These are phyloP conservation scores for Chaetomidium leptoderma DNA, from an alignment of 495 filamentous ascomycete species.

Conservation along the genomic window DNA sequence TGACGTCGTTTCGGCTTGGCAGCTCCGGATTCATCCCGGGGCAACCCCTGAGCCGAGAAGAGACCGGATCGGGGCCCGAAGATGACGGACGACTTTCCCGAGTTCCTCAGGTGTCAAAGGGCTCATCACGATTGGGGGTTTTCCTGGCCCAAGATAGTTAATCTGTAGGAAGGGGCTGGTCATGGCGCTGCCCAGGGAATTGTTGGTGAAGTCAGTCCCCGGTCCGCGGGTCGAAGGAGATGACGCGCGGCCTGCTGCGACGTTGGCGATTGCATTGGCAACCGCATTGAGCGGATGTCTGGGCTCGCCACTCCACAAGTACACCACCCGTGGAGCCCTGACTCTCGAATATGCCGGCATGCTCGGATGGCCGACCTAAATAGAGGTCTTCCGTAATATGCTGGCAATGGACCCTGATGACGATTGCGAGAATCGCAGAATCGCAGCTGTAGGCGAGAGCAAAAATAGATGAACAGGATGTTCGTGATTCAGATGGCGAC, in stretches of 20 bases:
- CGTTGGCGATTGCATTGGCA: not conserved
- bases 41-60: not conserved
- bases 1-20: not conserved
- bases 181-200: too few species aligned
- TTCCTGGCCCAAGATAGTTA: too few species aligned
- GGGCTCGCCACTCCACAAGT: not conserved
- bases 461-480: too few species aligned
- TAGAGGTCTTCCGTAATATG: not conserved
- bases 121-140: too few species aligned
- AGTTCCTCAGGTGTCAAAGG: not conserved
- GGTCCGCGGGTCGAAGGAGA: not conserved
- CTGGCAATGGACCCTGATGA: too few species aligned
- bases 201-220: not conserved
- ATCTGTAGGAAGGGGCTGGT: too few species aligned
- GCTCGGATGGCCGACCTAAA: not conserved
- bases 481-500: not conserved
- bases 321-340: too few species aligned
- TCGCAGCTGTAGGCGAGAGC: too few species aligned
- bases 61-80: not conserved
- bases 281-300: not conserved
- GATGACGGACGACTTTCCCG: too few species aligned
- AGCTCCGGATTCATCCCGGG: not conserved
- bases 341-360: not conserved
- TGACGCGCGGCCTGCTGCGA: slow-evolving; percentile 10
- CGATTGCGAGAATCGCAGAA: too few species aligned